A percentile compares a stretch with the other conserved stretches of the same genome.
Conservation (phyloP, 2,329 filamentous ascomycete species). For the Pseudopyrenochaeta lycopersici region DNA sequence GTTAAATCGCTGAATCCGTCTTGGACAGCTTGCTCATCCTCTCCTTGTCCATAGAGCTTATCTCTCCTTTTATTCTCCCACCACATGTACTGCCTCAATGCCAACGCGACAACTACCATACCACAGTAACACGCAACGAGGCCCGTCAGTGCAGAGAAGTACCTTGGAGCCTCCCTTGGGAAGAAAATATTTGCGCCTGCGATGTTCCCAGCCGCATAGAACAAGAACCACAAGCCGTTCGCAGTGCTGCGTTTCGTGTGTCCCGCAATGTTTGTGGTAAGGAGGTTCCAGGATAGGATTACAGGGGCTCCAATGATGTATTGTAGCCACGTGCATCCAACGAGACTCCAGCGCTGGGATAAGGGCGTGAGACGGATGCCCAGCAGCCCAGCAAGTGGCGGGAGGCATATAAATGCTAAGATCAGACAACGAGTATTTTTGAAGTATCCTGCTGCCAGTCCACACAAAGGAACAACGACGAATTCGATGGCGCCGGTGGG, state of each 20-base stretch:
- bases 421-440: constrained; percentile 41
- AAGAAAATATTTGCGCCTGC: constrained; percentile 60
- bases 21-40: constrained; percentile 39
- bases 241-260: constrained; percentile 63
- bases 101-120: constrained; percentile 47
- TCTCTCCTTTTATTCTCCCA: constrained; percentile 46
- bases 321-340: constrained; percentile 64
- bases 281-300: constrained; percentile 62
- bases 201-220: constrained; percentile 61
- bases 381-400: constrained; percentile 60
- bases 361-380: constrained; percentile 60
- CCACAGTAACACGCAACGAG: constrained; percentile 56
- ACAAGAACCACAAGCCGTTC: constrained; percentile 60
- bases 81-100: constrained; percentile 40
- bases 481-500: constrained; percentile 57
- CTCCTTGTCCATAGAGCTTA: constrained; percentile 33
- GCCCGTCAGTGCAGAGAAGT: constrained; percentile 56
- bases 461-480: constrained; percentile 48
- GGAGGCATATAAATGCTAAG: constrained; percentile 52
- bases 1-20: constrained; percentile 49
- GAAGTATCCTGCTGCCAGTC: constrained; percentile 44
- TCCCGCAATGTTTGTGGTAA: constrained; percentile 55
- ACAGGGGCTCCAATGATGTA: constrained; percentile 61
- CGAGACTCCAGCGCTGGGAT: constrained; percentile 58
- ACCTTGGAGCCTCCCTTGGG: constrained; percentile 54